Evolutionary conservation across 2,329 filamentous ascomycete genomes (phyloP).

Genomic region (Talaromyces amestolkiae): DNA sequence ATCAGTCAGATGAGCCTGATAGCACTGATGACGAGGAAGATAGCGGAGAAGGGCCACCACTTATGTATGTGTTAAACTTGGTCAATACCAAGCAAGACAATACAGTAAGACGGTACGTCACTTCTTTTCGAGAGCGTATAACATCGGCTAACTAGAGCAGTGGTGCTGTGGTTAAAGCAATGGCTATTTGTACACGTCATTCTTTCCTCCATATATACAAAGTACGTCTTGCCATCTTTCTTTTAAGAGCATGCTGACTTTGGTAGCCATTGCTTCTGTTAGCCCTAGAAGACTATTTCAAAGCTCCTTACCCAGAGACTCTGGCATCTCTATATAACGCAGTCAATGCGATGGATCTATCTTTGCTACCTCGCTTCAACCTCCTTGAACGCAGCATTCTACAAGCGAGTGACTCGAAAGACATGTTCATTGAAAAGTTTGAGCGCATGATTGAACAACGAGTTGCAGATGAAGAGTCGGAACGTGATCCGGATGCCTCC

Average conservation of each 20-base stretch:
- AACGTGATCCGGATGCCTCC: constrained; percentile 28
- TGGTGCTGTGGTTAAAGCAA: constrained; percentile 93
- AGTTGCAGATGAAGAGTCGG: constrained; percentile 60
- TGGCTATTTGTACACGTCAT: constrained; percentile 97
- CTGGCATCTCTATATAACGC: constrained; percentile 84
- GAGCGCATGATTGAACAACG: constrained; percentile 88
- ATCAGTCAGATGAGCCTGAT: constrained; percentile 56
- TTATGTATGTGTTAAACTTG: constrained; percentile 95
- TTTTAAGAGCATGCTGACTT: constrained; percentile 20
- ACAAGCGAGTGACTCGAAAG: constrained; percentile 87
- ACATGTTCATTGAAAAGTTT: constrained; percentile 97
- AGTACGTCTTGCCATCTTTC: constrained; percentile 47
- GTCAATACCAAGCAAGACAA: constrained; percentile 98
- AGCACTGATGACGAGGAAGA: constrained; percentile 63
- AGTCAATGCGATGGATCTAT: constrained; percentile 95
- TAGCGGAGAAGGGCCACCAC: constrained; percentile 75
- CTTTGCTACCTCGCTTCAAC: constrained; percentile 82
- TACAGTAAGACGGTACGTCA: constrained; percentile 66
- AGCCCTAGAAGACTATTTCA: constrained; percentile 95
- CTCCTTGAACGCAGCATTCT: constrained; percentile 80
- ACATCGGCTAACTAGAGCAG: constrained; percentile 43
- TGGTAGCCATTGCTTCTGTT: constrained; percentile 77
- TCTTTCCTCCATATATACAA: constrained; percentile 99
- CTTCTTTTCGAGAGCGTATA: neutral
- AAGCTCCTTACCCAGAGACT: constrained; percentile 82